These are phyloP conservation scores for Abelmoschus esculentus DNA, from an alignment of 345 rosid species.

Conservation along the genomic window DNA sequence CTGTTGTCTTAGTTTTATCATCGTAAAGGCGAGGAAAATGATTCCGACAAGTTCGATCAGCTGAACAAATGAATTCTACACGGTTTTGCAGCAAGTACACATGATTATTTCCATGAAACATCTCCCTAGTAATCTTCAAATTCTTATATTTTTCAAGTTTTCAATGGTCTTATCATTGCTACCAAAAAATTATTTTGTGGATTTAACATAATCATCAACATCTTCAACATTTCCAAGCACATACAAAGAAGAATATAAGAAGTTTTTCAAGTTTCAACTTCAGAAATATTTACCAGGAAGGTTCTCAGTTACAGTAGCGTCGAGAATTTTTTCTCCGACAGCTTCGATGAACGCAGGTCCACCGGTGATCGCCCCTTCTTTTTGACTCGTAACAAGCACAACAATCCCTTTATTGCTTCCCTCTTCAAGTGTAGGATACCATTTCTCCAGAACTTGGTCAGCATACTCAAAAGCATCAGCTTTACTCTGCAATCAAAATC, in stretches of 20 bases:
- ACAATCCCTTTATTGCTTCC: constrained; percentile 87
- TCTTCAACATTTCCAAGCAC: not conserved
- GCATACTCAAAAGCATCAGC: constrained; percentile 99
- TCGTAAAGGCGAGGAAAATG: no score
- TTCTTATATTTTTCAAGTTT: not conserved
- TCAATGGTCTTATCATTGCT: not conserved
- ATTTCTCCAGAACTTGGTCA: constrained; percentile 84
- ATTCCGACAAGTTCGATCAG: not conserved
- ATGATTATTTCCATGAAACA: not conserved
- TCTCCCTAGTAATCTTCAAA: not conserved
- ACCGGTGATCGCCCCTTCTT: constrained; percentile 92
- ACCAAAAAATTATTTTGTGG: not conserved
- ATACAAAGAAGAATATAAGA: not conserved
- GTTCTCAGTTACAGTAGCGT: constrained; percentile 84
- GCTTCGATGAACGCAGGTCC: constrained; percentile 88
- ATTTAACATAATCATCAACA: not conserved
- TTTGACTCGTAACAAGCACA: constrained; percentile 85
- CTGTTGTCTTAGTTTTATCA: not conserved
- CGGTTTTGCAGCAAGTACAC: not conserved
- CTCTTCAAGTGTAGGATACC: constrained; percentile 88
- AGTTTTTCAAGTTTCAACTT: not conserved
- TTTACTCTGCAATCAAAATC: constrained; percentile 59
- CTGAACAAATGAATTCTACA: not conserved
- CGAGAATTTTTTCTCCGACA: constrained; percentile 75
- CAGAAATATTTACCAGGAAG: constrained; percentile 58